A percentile compares a stretch with the other conserved stretches of the same genome.
Conservation (phyloP, 768 basidiomycete species). For the Hemileccinum impolitum region DNA sequence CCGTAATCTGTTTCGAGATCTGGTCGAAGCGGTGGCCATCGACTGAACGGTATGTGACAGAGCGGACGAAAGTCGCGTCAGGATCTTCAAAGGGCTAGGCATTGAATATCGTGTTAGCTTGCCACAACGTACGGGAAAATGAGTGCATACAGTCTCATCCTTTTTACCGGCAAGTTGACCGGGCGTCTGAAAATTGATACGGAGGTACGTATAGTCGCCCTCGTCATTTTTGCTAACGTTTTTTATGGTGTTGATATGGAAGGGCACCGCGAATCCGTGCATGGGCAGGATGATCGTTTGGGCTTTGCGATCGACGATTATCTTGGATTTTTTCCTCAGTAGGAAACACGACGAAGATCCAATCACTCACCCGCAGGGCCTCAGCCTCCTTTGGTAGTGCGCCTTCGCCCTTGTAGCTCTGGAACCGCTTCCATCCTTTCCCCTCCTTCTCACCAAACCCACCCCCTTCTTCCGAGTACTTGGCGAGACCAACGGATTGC, state of each 20-base stretch:
- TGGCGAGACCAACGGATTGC: constrained; percentile 77
- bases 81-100: constrained; percentile 91
- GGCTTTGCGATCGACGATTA: constrained; percentile 86
- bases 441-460: constrained; percentile 77
- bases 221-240: constrained; percentile 98
- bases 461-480: constrained; percentile 79
- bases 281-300: constrained; percentile 90
- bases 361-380: constrained; percentile 61
- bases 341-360: constrained; percentile 3
- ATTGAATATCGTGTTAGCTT: background rate
- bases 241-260: constrained; percentile 98
- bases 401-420: constrained; percentile 94
- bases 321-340: constrained; percentile 45
- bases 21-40: constrained; percentile 88
- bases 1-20: constrained; percentile 89
- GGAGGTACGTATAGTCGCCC: constrained; percentile 88
- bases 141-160: constrained; percentile 81
- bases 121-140: background rate
- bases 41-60: constrained; percentile 87
- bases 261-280: constrained; percentile 93
- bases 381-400: constrained; percentile 85
- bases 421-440: constrained; percentile 93
- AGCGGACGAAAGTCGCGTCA: constrained; percentile 93
- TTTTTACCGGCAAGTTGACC: constrained; percentile 98
- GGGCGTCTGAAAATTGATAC: constrained; percentile 98